Evolutionary conservation across 2,329 filamentous ascomycete genomes (phyloP).

Genomic region (Stemphylium vesicarium): DNA sequence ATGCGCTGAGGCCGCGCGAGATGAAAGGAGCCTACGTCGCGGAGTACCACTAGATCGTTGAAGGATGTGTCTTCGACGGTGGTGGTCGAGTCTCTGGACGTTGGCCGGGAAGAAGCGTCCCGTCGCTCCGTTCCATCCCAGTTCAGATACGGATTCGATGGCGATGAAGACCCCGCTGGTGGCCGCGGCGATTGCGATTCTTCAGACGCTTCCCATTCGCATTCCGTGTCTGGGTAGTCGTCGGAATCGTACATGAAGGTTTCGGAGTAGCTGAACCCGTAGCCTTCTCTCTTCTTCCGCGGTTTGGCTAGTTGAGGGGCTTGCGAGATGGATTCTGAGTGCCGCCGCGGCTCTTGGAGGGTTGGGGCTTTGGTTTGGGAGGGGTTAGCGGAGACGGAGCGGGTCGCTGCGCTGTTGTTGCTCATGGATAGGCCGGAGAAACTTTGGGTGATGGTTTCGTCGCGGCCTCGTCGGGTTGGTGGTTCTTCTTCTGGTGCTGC

Average conservation of each 20-base stretch:
- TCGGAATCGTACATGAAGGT: constrained; percentile 29
- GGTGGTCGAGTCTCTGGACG: not conserved
- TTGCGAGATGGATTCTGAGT: not conserved
- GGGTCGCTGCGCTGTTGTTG: not conserved
- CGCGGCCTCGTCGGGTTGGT: not conserved
- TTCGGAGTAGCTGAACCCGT: constrained; percentile 35
- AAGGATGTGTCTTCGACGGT: constrained; percentile 22
- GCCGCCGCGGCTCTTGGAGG: not conserved
- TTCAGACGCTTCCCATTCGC: constrained; percentile 15
- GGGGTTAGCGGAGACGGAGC: not conserved
- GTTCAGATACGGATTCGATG: not conserved
- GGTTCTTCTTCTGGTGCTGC: not conserved
- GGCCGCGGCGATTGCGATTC: not conserved
- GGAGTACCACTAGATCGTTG: constrained; percentile 31
- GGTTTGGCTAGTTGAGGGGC: constrained; percentile 21
- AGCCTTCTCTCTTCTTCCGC: constrained; percentile 27
- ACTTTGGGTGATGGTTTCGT: constrained; percentile 4
- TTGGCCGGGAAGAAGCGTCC: not conserved
- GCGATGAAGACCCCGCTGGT: not conserved
- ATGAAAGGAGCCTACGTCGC: constrained; percentile 27
- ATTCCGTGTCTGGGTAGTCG: constrained; percentile 32
- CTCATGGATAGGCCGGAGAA: constrained; percentile 13
- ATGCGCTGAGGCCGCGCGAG: constrained; percentile 21
- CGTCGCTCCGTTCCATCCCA: not conserved
- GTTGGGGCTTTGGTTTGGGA: not conserved